phyloP scores from a whole-genome alignment of 805 yeast genomes.

The Ogataea zsoltii region DNA sequence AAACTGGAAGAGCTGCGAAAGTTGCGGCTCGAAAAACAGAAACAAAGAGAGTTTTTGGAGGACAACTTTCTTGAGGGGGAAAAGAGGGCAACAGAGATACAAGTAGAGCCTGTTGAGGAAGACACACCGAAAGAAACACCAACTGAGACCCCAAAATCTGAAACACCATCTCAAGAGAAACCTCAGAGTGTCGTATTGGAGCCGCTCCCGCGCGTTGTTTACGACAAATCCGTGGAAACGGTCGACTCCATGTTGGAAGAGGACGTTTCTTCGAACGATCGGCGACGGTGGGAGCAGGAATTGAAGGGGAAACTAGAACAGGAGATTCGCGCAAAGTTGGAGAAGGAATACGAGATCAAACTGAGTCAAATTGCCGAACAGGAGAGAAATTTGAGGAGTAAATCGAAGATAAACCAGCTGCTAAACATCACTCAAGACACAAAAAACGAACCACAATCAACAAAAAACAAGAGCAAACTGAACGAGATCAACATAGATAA shows the following conservation, averaged over 20 bases:
- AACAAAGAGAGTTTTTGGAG: not conserved
- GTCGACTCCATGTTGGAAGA: conserved; percentile 13
- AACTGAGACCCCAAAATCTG: no score
- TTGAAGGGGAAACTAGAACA: conserved; percentile 14
- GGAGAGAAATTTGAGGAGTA: conserved; percentile 8
- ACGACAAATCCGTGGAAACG: conserved; percentile 25
- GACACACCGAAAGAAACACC: no score
- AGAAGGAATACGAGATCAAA: conserved; percentile 14
- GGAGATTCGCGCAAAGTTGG: conserved; percentile 14
- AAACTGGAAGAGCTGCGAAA: conserved; percentile 52
- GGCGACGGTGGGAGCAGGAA: conserved; percentile 10
- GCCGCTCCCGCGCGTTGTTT: not conserved
- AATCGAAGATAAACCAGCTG: not conserved
- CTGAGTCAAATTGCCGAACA: conserved; percentile 5
- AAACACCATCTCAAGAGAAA: no score
- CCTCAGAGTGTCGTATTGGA: not conserved
- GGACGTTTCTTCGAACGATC: conserved; percentile 5
- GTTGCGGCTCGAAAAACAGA: conserved; percentile 40
- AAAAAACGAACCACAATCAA: not conserved
- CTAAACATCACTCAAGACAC: not conserved
- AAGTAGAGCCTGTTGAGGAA: no score
- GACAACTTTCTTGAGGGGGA: conserved; percentile 1
- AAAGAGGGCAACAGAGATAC: not conserved
- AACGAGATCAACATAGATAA: conserved; percentile 30
- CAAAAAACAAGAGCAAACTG: conserved; percentile 10